Base-by-base conservation (phyloP, 2,329 filamentous ascomycete species). In the Penicillium aurantiogriseum region DNA sequence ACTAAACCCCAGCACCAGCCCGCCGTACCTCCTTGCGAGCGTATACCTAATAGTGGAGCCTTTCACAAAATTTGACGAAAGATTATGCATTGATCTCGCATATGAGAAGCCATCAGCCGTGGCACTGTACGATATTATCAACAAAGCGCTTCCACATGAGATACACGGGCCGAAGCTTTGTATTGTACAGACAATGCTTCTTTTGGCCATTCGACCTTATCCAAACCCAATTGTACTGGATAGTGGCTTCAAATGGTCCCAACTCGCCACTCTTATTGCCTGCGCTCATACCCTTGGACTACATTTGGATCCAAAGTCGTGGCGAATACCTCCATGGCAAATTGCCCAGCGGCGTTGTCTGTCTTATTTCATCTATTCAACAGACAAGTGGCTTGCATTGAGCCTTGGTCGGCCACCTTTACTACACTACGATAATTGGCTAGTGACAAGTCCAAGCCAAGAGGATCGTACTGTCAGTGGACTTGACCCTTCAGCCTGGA, bases 11-110 rank as follows among this genome's bases (percentile, higher is more conserved):
- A 31, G 29, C 29, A 31, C 10, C 29, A 31, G 29, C 29, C 29
- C 29, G 10, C 29, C 29, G 11, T 31, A 31, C 29, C 29, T 31
- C 29, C 29, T 31, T 31, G 29, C 29, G 29, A 31, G 29, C 29
- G 29, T 31, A 31, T 31, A 31, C 4, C 29, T 31, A 31, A 31
- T 31, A 31, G 29, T 31, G 2, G 29, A 31, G 10, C 29, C 29
- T 31, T 54, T 54, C 25, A 54, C 51, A 10, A 54, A 54, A 31
- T 54, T 54, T 15, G 42, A 54, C 19, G 51, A 54, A 40, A 48
- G 25, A 33, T 25, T 54, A 17, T 54, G 43, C 43, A 48, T 54
- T 40, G 51, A 54, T 33, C 51, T 54, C 4, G 51, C 51, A 13
- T 54, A 54, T 13, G 51, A 48, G 19, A 54, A 54, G 27, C 51